Base-by-base conservation (phyloP, 164 flowering plant genomes). In the Vitis labrusca region DNA sequence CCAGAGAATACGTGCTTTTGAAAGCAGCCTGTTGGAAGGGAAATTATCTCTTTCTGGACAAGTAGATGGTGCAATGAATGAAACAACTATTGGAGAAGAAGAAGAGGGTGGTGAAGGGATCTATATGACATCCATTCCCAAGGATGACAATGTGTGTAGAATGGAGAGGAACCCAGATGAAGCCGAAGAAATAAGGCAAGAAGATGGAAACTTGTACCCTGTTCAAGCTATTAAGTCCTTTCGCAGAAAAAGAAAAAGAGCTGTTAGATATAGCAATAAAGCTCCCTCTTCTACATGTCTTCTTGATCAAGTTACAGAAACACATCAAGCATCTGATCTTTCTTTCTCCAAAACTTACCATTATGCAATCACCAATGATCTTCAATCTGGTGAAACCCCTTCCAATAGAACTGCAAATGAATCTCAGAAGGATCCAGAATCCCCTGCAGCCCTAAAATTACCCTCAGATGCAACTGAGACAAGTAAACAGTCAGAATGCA, bases 1-100 rank as follows among this genome's bases (percentile, higher is more conserved):
- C 59, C 98, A 91, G 74, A 82, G 88, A 79, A 85, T 91, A 16
- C 91, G 81, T 71, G 97, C 95, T 54, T 84, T 78, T 73, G 91
- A 85, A 62, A 76, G 83, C 72, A 84, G 80, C 47, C 52, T 75
- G 52, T 64, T 85, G 27, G 73, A 71, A 55, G 85, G 73, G 57
- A 76, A 84, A 15, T 71, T 74, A 52, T 76, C 82, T 67, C 61
- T 83, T 53, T 80, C 85, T 44, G 81, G 51, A 44, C 63, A 79
- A 79, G 37, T 37, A 49, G 83, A 74, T 63, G 71, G 69, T 67
- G 70, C 27, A 57, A 80, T 75, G 73, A 74, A 71, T 67, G 80
- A 71, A 53, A 59, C 51, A 1, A 64, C 30, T 8, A 55, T 50
- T 2, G 69, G 67, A 70, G 85, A 74, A 9, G 78, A 69, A 71